Percentiles rank a stretch among this genome's conserved stretches.
Evolutionary conservation across 306 rosid genomes (phyloP).

Genomic region (Dicorynia guianensis): DNA sequence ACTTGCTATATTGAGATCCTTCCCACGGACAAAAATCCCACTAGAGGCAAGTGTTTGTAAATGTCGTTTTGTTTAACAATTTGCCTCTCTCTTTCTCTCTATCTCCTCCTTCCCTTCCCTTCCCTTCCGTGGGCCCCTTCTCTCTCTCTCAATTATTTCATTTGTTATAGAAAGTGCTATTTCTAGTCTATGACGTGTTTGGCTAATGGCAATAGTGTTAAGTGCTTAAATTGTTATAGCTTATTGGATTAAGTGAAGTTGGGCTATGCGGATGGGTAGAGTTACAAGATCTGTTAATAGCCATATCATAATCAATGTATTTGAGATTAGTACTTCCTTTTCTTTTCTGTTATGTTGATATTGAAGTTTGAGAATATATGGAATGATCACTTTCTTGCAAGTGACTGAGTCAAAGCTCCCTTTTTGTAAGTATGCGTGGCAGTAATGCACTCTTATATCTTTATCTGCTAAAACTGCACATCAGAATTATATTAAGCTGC

Average conservation of each 20-base stretch:
- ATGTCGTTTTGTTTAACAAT: conserved; percentile 7
- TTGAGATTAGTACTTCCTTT: conserved; percentile 12
- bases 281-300: not conserved
- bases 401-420: not conserved
- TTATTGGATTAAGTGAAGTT: not conserved
- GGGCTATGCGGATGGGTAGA: not conserved
- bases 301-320: not conserved
- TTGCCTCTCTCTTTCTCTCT: conserved; percentile 1
- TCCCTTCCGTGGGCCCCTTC: too few relatives aligned
- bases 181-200: not conserved
- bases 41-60: conserved; percentile 64
- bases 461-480: too few relatives aligned
- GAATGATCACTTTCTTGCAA: not conserved
- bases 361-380: conserved; percentile 13
- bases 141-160: too few relatives aligned
- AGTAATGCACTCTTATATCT: not conserved
- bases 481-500: too few relatives aligned
- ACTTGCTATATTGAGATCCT: conserved; percentile 90
- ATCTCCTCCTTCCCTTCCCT: not conserved
- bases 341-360: conserved; percentile 12
- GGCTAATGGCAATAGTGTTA: not conserved
- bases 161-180: not conserved
- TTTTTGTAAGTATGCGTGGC: not conserved
- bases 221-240: not conserved
- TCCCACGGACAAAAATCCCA: conserved; percentile 73